Evolutionary conservation across 164 flowering plant species (phyloP), one percentile per base, ranked within the genome.

Genomic region (Brasenia schreberi): DNA sequence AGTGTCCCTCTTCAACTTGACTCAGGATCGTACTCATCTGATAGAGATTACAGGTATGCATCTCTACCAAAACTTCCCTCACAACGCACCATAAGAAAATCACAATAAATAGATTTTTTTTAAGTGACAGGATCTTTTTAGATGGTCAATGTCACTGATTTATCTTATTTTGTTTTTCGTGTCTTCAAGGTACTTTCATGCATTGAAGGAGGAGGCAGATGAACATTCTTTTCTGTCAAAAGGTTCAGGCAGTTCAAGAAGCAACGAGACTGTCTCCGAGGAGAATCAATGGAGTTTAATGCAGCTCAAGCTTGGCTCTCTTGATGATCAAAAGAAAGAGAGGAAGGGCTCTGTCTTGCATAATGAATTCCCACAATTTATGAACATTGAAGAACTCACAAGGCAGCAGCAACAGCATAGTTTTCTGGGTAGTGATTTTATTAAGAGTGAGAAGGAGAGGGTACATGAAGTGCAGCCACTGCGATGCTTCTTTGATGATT

Each of bases 401-500:
- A 44, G 53, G 23, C 69, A 71, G 44, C 68, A 66, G 23, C 64
- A 76, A 59, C 78, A 77, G 67, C 84, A 76, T 42, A 79, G 82
- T 62, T 81, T 79, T 67, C n/a, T 77, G 60, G 84, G 82, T 12
- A 63, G 77, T 19, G 83, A 82, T 66, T 75, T 82, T 67, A 82
- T 77, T 18, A 80, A 72, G 19, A 23, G 14, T 12, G 74, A 68
- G 60, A 72, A 69, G 63, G 64, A 70, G n/a, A 80, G 70, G 63
- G 71, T 72, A 52, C 77, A 82, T 19, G 80, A 76, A 65, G 68
- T 82, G 17, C 80, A 81, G 71, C 83, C 79, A 72, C 80, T 79
- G 42, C 87, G 82, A 61, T 85, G 77, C n/a, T 89, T 92, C 80
- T 83, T 89, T 49, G 96, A 92, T 59, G 94, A 86, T 63, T 76